These are phyloP conservation scores for Tolypocladium cylindrosporum DNA, from an alignment of 2,329 filamentous ascomycete species.

Conservation along the genomic window DNA sequence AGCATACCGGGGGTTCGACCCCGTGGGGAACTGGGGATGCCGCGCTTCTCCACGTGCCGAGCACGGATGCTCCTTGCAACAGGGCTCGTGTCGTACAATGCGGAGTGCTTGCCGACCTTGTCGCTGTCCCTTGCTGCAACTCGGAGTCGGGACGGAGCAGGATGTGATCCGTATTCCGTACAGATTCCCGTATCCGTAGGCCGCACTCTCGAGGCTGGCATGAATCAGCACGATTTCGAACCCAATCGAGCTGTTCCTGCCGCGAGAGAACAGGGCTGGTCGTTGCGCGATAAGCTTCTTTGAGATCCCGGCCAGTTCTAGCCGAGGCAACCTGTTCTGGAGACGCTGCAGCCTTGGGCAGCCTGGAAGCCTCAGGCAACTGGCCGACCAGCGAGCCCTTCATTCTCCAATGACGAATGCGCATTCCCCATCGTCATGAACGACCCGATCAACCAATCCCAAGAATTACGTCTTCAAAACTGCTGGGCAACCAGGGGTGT, in stretches of 20 bases:
- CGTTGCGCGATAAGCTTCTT: neutral
- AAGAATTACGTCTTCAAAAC: slow-evolving; percentile 2
- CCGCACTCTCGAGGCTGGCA: neutral
- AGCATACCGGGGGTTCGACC: slow-evolving; percentile 4
- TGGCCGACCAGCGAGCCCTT: neutral
- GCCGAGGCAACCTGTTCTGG: neutral
- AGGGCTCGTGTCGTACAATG: neutral
- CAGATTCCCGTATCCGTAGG: neutral
- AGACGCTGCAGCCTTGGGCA: no score
- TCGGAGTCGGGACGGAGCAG: neutral
- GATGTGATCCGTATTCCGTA: no score
- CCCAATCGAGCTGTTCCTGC: neutral
- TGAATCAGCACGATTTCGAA: neutral
- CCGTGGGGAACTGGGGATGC: slow-evolving; percentile 5
- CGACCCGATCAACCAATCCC: neutral
- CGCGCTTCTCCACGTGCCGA: slow-evolving; percentile 4
- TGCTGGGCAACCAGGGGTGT: neutral
- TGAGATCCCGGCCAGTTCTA: neutral
- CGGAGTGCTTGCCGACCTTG: neutral
- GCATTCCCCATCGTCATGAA: neutral
- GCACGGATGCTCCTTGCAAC: neutral
- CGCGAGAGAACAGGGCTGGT: neutral
- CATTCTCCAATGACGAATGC: neutral
- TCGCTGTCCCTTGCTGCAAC: neutral
- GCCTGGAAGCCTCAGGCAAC: no score